These are phyloP conservation scores for Chaetomium sp. DNA, from an alignment of 2,329 filamentous ascomycete genomes.

Conservation along the genomic window DNA sequence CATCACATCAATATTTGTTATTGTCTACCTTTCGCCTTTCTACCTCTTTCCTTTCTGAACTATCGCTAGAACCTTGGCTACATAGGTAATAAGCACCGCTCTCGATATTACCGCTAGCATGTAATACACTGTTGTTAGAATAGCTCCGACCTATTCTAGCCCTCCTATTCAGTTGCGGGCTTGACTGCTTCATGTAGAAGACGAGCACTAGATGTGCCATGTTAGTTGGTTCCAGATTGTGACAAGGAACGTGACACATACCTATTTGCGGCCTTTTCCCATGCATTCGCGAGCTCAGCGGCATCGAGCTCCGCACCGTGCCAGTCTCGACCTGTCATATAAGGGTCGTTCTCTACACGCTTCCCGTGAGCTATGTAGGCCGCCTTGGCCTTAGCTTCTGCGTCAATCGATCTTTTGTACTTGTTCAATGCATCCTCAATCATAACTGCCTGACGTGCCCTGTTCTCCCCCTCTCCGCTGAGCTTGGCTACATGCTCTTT, in stretches of 20 bases:
- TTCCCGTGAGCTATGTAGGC: not conserved
- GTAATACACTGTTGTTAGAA: not conserved
- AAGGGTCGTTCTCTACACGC: not conserved
- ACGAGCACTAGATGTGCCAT: not conserved
- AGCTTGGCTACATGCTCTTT: not conserved
- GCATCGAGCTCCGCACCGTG: too few species aligned
- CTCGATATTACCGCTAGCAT: not conserved
- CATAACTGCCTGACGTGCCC: not conserved
- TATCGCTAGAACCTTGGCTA: too few species aligned
- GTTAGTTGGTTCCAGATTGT: not conserved
- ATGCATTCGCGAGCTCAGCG: not conserved
- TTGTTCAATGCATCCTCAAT: not conserved
- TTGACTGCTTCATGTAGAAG: not conserved
- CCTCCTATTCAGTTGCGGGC: not conserved
- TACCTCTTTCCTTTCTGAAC: too few species aligned
- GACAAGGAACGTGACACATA: not conserved
- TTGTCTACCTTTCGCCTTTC: too few species aligned
- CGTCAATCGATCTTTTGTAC: not conserved
- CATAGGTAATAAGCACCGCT: not conserved
- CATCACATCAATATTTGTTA: too few species aligned
- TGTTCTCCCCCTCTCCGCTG: not conserved
- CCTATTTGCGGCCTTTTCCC: not conserved
- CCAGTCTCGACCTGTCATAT: not conserved
- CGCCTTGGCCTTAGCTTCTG: not conserved
- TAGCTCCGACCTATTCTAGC: not conserved